phyloP scores from a whole-genome alignment of 2,329 filamentous ascomycete genomes.

The Fusarium sp. region DNA sequence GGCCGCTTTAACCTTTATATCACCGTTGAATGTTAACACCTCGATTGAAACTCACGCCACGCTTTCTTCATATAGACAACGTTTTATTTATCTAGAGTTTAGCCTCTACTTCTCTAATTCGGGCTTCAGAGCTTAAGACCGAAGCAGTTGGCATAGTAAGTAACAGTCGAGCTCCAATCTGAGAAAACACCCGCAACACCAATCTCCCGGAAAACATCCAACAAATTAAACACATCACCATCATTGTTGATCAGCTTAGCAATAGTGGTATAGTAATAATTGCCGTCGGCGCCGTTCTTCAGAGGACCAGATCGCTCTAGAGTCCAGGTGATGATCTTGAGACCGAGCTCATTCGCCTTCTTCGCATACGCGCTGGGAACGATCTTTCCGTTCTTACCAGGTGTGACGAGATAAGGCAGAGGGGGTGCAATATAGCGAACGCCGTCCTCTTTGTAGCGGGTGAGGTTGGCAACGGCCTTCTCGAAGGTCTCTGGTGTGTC shows the following conservation, averaged over 20 bases:
- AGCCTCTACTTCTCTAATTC: not conserved
- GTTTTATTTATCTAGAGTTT: not conserved
- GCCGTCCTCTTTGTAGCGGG: conserved; percentile 63
- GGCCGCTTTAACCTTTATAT: accelerated
- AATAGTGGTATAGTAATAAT: conserved; percentile 67
- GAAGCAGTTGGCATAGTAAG: conserved; percentile 78
- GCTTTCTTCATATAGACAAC: no score
- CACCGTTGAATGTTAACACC: not conserved
- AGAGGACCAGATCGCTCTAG: conserved; percentile 73
- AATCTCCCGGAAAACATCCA: conserved; percentile 72
- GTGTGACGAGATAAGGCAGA: conserved; percentile 67
- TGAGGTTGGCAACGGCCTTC: conserved; percentile 65
- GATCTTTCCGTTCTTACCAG: conserved; percentile 60
- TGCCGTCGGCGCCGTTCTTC: conserved; percentile 56
- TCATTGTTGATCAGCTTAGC: conserved; percentile 66
- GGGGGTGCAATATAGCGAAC: conserved; percentile 72
- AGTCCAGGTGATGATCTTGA: conserved; percentile 75
- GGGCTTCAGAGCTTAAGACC: conserved; percentile 41
- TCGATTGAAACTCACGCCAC: not conserved
- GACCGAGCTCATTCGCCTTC: conserved; percentile 66
- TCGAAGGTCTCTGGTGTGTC: conserved; percentile 61
- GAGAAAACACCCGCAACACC: conserved; percentile 70
- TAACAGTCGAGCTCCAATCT: conserved; percentile 75
- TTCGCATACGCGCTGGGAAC: conserved; percentile 71
- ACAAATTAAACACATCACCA: conserved; percentile 72